Conservation (phyloP, 257 asterid species). For the Solanum corneliomulleri region DNA sequence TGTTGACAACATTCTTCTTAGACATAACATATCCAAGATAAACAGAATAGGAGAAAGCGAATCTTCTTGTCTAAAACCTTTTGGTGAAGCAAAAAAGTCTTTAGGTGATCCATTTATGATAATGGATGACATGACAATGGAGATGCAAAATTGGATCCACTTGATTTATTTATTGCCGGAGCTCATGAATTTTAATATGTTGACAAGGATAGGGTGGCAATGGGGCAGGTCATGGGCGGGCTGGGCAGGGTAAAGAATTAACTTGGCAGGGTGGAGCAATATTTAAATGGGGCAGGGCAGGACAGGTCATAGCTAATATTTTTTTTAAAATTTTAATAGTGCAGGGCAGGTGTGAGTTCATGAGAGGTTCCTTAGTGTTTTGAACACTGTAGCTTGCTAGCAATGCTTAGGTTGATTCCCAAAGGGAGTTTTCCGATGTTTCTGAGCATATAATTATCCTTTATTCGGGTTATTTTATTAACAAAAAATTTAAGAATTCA, state of each 20-base stretch:
- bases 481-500: background rate
- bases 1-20: background rate
- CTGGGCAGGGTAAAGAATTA: background rate
- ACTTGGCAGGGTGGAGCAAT: too few species aligned
- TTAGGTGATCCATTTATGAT: background rate
- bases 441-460: background rate
- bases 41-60: background rate
- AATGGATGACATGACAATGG: background rate
- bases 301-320: background rate
- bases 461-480: background rate
- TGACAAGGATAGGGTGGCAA: background rate
- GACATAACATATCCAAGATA: background rate
- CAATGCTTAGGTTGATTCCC: background rate
- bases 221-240: background rate
- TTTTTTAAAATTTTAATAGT: background rate
- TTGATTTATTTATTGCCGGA: background rate
- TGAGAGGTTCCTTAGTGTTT: background rate
- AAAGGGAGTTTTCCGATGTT: background rate
- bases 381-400: background rate
- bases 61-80: background rate
- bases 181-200: background rate
- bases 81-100: background rate
- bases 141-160: background rate
- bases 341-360: background rate
- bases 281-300: background rate